Conservation (phyloP, 192 early-diverging fungal species). For the Coemansia sp. region DNA sequence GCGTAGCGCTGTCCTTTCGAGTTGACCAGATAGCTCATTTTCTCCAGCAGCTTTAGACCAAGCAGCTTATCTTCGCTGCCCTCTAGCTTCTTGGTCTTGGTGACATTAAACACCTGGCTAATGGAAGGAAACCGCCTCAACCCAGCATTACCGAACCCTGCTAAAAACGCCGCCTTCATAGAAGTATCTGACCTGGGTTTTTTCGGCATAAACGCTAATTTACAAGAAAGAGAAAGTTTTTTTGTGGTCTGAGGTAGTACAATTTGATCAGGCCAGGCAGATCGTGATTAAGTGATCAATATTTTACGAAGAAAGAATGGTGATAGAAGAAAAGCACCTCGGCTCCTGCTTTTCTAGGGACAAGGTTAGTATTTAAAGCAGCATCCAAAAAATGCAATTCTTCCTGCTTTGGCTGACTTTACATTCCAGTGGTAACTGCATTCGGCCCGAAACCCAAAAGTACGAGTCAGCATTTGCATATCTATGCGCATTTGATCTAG, state of each 20-base stretch:
- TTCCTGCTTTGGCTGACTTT: too few relatives aligned
- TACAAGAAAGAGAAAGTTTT: background rate
- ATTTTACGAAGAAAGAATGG: too few relatives aligned
- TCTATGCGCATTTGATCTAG: background rate
- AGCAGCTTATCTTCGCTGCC: background rate
- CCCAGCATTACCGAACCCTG: constrained; percentile 16
- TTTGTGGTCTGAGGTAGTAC: too few relatives aligned
- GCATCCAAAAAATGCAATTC: too few relatives aligned
- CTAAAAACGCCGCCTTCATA: background rate
- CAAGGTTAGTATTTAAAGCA: too few relatives aligned
- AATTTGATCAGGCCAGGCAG: too few relatives aligned
- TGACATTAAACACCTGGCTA: constrained; percentile 7
- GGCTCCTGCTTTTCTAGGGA: too few relatives aligned
- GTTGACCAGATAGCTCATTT: background rate
- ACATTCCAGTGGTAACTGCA: too few relatives aligned
- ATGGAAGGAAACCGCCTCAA: constrained; percentile 27
- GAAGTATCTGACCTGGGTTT: background rate
- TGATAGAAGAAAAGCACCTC: too few relatives aligned
- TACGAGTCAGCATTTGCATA: too few relatives aligned
- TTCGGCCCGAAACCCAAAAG: too few relatives aligned
- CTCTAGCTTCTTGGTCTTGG: background rate
- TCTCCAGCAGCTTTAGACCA: background rate
- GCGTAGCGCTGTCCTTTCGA: background rate
- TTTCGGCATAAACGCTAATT: background rate
- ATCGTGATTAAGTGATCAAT: background rate